Evolutionary conservation across 768 basidiomycete species (phyloP).

Genomic region (Sarcomyxa edulis): DNA sequence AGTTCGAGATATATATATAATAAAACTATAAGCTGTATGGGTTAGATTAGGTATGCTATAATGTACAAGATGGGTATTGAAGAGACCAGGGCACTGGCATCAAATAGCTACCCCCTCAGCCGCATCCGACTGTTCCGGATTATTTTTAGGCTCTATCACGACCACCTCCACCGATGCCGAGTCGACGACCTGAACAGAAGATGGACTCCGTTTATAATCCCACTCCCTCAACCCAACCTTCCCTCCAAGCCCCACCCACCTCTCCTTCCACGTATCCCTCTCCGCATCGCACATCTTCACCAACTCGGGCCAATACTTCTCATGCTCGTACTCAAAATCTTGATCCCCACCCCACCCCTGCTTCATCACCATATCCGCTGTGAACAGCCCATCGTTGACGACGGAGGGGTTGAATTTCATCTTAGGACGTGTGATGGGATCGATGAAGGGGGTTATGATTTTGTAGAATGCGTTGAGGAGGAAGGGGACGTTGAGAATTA

Average conservation of each 20-base stretch:
- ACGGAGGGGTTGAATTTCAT: conserved; percentile 71
- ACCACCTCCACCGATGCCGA: too few relatives aligned
- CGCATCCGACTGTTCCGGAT: too few relatives aligned
- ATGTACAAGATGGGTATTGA: too few relatives aligned
- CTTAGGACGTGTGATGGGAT: conserved; percentile 74
- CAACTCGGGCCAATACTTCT: conserved; percentile 69
- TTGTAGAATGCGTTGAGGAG: conserved; percentile 71
- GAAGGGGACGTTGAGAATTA: conserved; percentile 81
- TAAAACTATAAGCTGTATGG: too few relatives aligned
- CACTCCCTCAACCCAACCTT: conserved; percentile 72
- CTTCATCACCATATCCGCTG: conserved; percentile 61
- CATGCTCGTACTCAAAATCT: conserved; percentile 70
- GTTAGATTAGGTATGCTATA: too few relatives aligned
- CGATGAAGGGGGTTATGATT: conserved; percentile 74
- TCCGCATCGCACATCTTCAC: conserved; percentile 49
- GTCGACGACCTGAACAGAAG: too few relatives aligned
- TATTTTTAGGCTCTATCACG: too few relatives aligned
- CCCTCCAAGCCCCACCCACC: conserved; percentile 68
- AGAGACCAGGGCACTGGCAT: too few relatives aligned
- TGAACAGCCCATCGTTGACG: conserved; percentile 62
- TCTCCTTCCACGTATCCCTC: conserved; percentile 41
- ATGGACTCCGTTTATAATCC: too few relatives aligned
- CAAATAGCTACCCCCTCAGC: too few relatives aligned
- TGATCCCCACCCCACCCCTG: conserved; percentile 66
- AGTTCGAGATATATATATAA: too few relatives aligned